phyloP scores from a whole-genome alignment of 1,284 basidiomycete species.

The Rhodofomes roseus region DNA sequence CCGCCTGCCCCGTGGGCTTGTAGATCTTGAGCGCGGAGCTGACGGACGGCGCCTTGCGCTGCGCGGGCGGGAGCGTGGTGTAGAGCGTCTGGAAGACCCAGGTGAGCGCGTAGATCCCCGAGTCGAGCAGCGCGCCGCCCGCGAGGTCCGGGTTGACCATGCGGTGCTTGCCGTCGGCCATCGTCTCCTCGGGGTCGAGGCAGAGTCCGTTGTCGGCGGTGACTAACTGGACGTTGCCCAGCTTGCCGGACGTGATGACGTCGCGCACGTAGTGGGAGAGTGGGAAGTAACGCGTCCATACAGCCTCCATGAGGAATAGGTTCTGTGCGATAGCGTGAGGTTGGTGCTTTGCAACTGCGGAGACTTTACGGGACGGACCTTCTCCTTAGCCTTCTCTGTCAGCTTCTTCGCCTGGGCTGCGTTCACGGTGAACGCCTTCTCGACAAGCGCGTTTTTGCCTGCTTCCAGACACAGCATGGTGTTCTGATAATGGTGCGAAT shows the following conservation, averaged over 20 bases:
- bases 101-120: slow-evolving; percentile 1
- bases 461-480: background rate
- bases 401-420: background rate
- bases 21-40: slow-evolving; percentile 1
- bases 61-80: background rate
- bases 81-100: slow-evolving; percentile 2
- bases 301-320: slow-evolving; percentile 1
- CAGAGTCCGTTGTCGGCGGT: background rate
- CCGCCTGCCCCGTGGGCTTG: background rate
- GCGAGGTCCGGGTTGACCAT: slow-evolving; percentile 2
- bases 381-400: background rate
- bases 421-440: slow-evolving; percentile 2
- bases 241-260: background rate
- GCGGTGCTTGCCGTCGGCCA: slow-evolving; percentile 1
- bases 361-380: background rate
- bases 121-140: slow-evolving; percentile 1
- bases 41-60: background rate
- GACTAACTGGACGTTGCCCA: background rate
- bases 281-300: background rate
- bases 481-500: slow-evolving; percentile 2
- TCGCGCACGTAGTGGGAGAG: background rate
- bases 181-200: background rate
- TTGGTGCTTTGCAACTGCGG: background rate
- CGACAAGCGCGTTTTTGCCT: background rate
- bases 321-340: background rate